These are phyloP conservation scores for Jatropha podagrica DNA, from an alignment of 441 rosid genomes.

Conservation along the genomic window DNA sequence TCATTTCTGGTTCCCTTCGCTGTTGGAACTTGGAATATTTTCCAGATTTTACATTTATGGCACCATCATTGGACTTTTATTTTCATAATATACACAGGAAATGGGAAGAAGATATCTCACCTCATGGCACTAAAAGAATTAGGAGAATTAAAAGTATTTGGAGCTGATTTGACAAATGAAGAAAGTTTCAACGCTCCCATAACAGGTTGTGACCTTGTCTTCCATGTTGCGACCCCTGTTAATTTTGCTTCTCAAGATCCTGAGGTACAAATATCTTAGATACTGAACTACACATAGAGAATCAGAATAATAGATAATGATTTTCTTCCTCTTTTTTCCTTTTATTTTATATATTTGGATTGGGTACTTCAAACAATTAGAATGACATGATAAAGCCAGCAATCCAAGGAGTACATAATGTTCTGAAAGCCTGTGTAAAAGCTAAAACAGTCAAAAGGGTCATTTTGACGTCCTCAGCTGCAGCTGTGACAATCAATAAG, in stretches of 20 bases:
- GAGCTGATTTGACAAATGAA: slow-evolving; percentile 68
- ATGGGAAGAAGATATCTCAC: slow-evolving; percentile 59
- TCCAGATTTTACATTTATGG: no score
- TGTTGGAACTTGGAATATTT: no score
- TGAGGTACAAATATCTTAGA: slow-evolving; percentile 43
- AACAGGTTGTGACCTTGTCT: slow-evolving; percentile 61
- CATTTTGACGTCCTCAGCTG: slow-evolving; percentile 81
- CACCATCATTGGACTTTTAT: neutral
- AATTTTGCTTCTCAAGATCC: slow-evolving; percentile 89
- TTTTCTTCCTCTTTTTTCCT: no score
- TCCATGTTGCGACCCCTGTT: slow-evolving; percentile 93
- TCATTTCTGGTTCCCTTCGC: no score
- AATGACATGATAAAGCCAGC: slow-evolving; percentile 92
- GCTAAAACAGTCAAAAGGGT: slow-evolving; percentile 73
- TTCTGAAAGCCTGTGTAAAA: slow-evolving; percentile 61
- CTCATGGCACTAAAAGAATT: slow-evolving; percentile 48
- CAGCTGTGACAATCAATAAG: slow-evolving; percentile 65
- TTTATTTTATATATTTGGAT: neutral
- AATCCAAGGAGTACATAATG: slow-evolving; percentile 72
- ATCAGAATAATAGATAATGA: no score
- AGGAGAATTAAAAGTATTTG: slow-evolving; percentile 62
- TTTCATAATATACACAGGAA: slow-evolving; percentile 34
- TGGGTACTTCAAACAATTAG: slow-evolving; percentile 26
- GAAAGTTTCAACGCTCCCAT: slow-evolving; percentile 57
- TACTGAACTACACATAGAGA: no score